Evolutionary conservation across 2,329 filamentous ascomycete genomes (phyloP), one percentile per base, ranked within the genome.

Genomic region (Penicillium sp.): DNA sequence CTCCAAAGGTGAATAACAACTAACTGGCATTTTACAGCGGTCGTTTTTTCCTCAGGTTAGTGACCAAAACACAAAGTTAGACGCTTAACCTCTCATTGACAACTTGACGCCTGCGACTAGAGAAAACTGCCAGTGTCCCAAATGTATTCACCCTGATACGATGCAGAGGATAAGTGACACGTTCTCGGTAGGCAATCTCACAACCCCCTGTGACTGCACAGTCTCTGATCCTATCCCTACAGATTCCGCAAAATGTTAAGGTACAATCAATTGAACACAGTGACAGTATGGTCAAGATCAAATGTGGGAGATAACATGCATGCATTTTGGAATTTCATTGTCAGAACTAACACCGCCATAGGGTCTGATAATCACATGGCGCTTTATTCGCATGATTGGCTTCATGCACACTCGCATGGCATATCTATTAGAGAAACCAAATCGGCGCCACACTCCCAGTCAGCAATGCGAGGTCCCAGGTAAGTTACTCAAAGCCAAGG

Each of bases 321-420:
- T 16, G 11, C 16, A 33, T 47, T 42, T 28, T 31, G 11, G 25
- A 41, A 30, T 55, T 38, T 25, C 8, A 28, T n/a, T 12, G 4
- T 17, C 44, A 63, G 33, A 28, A 43, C 56, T 69, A 19, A 67
- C 38, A 35, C 25, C 53, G 31, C 40, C 25, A 16, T 41, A 90
- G 88, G 88, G 87, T 81, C 81, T 57, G 87, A 89, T 68, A 79
- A 78, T 1, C 91, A 96, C 70, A 68, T 78, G 42, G 91, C 89
- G 72, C 73, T 78, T 25, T 95, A 91, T 68, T 69, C 79, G 1
- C 87, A 82, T 80, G 72, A 80, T 3, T 90, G 88, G 77, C 77
- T 90, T 55, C 64, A 77, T 53, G 73, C 72, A 49, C 80, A 85
- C 66, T 65, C 53, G 55, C 61, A 70, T 70, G 75, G 62, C 56